A percentile compares a stretch with the other conserved stretches of the same genome.
phyloP scores from a whole-genome alignment of 208 protist species.

The Crithidia thermophila region DNA sequence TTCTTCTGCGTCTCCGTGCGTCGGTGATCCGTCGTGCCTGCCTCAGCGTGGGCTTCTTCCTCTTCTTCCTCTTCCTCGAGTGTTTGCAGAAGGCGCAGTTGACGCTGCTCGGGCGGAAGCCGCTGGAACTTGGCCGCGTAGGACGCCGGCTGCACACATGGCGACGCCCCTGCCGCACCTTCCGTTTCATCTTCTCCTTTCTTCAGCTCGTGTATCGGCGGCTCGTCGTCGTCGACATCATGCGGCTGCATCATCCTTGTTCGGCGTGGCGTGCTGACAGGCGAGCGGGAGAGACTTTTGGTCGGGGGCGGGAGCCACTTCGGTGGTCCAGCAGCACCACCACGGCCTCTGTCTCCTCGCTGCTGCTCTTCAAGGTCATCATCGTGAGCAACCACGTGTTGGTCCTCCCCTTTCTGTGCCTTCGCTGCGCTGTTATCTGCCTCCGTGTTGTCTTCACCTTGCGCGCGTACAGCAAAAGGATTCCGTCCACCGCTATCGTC shows the following conservation, averaged over 20 bases:
- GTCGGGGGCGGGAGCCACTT: conserved; percentile 30
- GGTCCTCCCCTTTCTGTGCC: background rate
- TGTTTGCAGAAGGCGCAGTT: conserved; percentile 26
- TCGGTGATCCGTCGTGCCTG: background rate
- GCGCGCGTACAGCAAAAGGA: no score
- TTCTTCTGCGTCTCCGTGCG: background rate
- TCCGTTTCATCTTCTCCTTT: no score
- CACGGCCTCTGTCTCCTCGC: background rate
- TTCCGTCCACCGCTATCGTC: background rate
- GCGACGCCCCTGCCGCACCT: no score
- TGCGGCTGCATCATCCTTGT: background rate
- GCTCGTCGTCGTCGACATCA: background rate
- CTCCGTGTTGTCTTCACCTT: background rate
- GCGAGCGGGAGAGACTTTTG: conserved; percentile 35
- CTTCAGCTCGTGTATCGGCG: no score
- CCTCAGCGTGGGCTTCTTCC: background rate
- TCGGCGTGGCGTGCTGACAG: conserved; percentile 4
- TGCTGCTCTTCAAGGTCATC: background rate
- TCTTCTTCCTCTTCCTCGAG: background rate
- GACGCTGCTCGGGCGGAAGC: conserved; percentile 28
- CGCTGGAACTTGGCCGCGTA: conserved; percentile 22
- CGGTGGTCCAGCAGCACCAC: background rate
- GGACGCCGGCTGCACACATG: no score
- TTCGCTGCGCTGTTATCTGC: background rate
- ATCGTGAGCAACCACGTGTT: background rate